Base-by-base conservation (phyloP, 768 basidiomycete species). In the Phanerochaete carnosa region DNA sequence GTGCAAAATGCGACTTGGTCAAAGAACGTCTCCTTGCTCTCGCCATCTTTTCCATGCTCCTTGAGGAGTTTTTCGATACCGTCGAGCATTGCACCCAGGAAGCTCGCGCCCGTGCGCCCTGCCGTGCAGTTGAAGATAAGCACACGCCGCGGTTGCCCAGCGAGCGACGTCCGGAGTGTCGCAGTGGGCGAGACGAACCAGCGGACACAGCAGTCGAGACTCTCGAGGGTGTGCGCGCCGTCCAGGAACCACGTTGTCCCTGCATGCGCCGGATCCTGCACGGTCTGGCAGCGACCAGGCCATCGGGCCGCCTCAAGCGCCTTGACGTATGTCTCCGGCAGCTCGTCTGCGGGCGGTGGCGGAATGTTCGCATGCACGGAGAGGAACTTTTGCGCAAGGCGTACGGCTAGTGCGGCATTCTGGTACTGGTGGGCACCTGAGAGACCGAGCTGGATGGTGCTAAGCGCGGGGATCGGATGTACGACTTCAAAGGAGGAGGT, bases 111-210 rank as follows among this genome's bases (percentile, higher is more conserved):
- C 13, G 94, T 90, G 37, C 97, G 86, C 13, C 95, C 96, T 56
- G 80, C 86, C 2, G 95, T 97, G 75, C 95, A 98, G 73, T 99
- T 99, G 78, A 99, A 99, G 23, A 99, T 81, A 37, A 98, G 78
- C 3, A 92, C 75, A 25, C 92, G 84, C 26, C 62, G 68, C 26
- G 73, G 70, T 45, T 68, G 67, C 45, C 22, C 51, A 47, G 51
- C 32, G 12, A 28, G 16, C 33, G 16, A 28, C 59, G 69, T 56
- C 12, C 74, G 67, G 55, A 90, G 66, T 7, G 82, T 84, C 43
- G 83, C 76, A 0, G 76, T 78, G 11, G 87, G 85, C 53, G 75
- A 80, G 49, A 84, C 87, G 70, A 91, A 97, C 97, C 97, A 99
- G 60, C 92, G 78, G 15, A 91, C 82, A 65, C 95, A 96, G 62